These are phyloP conservation scores for Mycena kentingensis DNA, from an alignment of 768 basidiomycete species.

Conservation along the genomic window DNA sequence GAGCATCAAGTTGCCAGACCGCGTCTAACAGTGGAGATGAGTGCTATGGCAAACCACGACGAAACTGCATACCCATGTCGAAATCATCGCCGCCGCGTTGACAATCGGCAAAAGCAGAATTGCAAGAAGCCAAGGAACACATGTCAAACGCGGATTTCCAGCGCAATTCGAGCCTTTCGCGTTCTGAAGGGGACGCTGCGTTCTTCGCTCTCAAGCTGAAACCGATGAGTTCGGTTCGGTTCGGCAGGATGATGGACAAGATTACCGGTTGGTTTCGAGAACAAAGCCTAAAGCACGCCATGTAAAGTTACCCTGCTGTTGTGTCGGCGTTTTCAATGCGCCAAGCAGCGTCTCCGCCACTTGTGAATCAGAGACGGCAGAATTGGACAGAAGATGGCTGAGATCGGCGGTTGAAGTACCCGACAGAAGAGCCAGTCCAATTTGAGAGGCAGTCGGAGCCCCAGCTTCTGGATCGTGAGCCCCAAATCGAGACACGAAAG, in stretches of 20 bases:
- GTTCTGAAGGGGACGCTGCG: constrained; percentile 33
- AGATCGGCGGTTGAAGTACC: constrained; percentile 61
- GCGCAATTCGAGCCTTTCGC: constrained; percentile 44
- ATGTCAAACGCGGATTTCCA: constrained; percentile 69
- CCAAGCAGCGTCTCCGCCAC: constrained; percentile 50
- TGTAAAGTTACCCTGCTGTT: constrained; percentile 45
- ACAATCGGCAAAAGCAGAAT: constrained; percentile 68
- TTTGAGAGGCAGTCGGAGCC: not conserved
- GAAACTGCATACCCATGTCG: constrained; percentile 54
- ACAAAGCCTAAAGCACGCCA: constrained; percentile 45
- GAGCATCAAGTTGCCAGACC: constrained; percentile 69
- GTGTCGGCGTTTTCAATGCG: constrained; percentile 41
- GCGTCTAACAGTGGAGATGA: constrained; percentile 47
- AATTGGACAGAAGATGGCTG: constrained; percentile 52
- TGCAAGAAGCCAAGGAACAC: constrained; percentile 61
- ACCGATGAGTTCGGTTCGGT: not conserved
- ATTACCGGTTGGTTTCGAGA: constrained; percentile 54
- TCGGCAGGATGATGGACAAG: constrained; percentile 39
- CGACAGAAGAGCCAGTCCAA: constrained; percentile 46
- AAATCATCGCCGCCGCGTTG: constrained; percentile 59
- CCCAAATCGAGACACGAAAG: constrained; percentile 29
- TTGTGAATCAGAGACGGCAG: constrained; percentile 42
- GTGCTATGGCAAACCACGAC: not conserved
- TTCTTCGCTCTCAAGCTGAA: constrained; percentile 18
- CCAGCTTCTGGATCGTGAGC: not conserved